Base-by-base conservation (phyloP, 2,329 filamentous ascomycete species). In the Byssochlamys sp. region DNA sequence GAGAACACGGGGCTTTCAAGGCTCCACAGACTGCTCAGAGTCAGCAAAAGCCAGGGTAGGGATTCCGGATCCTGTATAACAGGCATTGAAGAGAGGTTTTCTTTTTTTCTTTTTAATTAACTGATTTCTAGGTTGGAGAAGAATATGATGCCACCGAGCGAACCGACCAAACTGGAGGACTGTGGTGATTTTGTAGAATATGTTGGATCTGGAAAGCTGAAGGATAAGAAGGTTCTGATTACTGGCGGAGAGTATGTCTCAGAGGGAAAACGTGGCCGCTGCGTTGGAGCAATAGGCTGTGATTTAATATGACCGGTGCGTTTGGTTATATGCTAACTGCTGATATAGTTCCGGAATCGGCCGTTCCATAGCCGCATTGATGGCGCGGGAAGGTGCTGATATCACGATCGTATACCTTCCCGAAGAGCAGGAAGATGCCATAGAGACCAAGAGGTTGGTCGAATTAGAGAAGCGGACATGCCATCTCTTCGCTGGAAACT, bases 341-440 rank as follows among this genome's bases (percentile, higher is more conserved):
- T 11, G 55, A 25, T 52, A 0, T 48, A 80, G 78, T 59, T 81
- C 79, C 1, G 80, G 79, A 3, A 84, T 84, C 52, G 81, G 81
- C 19, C 77, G 81, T 9, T 73, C 80, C 0, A 75, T 82, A 1
- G 81, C 81, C 0, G 73, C 83, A 0, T 69, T 84, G 1, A 82
- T 82, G 69, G 82, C 82, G 0, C 75, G 80, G 7, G 82, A 85
- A 64, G 82, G 82, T 1, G 80, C 82, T 12, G 78, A 84, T 60
- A 72, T 83, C 52, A 79, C 75, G 26, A 82, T 84, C 58, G 76
- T 79, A 14, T 81, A 83, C 61, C 74, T 83, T 1, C 78, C 79
- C 2, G 77, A 81, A 28, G 82, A 85, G 69, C 71, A 84, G 60
- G 66, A 74, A 24, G 82, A 84, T 57, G 82, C 82, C 0, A 69